Base-by-base conservation (phyloP, 768 basidiomycete genomes). In the Tulasnella calospora region DNA sequence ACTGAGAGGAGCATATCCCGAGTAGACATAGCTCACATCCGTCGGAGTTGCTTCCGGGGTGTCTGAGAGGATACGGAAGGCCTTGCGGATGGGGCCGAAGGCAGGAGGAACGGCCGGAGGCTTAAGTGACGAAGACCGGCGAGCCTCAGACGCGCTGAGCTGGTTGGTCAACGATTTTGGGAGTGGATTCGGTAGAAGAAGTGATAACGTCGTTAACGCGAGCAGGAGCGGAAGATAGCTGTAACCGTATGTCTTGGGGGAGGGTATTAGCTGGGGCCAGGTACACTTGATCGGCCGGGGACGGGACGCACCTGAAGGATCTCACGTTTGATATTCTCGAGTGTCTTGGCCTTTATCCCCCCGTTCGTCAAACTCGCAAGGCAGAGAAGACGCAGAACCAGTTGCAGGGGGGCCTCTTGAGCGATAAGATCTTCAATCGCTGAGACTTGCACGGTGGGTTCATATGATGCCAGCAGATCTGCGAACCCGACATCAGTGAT, bases 381-480 rank as follows among this genome's bases (percentile, higher is more conserved):
- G 82, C 96, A 95, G 51, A 96, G 86, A 57, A 98, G 86, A 79
- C 98, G 88, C 17, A 96, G 83, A 5, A 97, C 89, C 12, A 88
- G 88, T 80, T 90, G 89, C 87, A 96, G 88, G 55, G 96, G 93
- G 1, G 92, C 91, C 74, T 94, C 94, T 81, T 94, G 92, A 21
- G 93, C 90, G 80, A 99, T 91, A 81, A 99, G 86, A 77, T 96
- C 94, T 83, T 99, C 97, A 76, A 99, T 94, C 0, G 91, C 90
- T n/a, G 85, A 85, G 61, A 98, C 87, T 83, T 99, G 98, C 6
- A 88, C 87, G 15, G 90, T 86, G 36, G 92, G 86, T 81, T 98
- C 93, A 82, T 96, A 95, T 9, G 95, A 96, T 9, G 96, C 94
- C 40, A 99, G 89, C n/a, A 99, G 87, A 84, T 99, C 96, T 98